Base-by-base conservation (phyloP, 2,329 filamentous ascomycete genomes). In the Claviceps africana region DNA sequence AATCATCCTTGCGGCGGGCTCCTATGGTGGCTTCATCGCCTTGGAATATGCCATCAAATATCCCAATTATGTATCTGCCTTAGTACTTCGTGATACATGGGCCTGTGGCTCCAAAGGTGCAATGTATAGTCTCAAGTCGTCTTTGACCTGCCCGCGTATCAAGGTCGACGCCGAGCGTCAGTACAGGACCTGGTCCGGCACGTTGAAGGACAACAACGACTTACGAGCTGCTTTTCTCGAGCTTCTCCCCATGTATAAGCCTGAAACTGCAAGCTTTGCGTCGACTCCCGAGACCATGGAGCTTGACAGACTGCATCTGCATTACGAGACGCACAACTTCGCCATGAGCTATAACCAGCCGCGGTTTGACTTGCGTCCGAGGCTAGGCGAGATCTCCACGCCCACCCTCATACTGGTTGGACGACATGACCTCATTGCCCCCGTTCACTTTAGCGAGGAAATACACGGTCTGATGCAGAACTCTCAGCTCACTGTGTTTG, bases 1-100 rank as follows among this genome's bases (percentile, higher is more conserved):
- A 2, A 54, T 58, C n/a, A 47, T 59, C 13, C 56, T 62, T 2
- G 59, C 59, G 2, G 60, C 57, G 15, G 57, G 56, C 13, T 61
- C 59, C 2, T 62, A 61, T 31, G 59, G 60, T 9, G 60, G 57
- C 11, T 56, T 55, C 22, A 21, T 62, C 11, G 56, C 58, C 1
- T 39, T 61, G 11, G 54, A 55, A 13, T 61, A 61, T 40, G 59
- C 58, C 47, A 50, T 62, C n/a, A 51, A 47, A 4, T 55, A 57
- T 48, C 57, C 57, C 3, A 46, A 50, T 4, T 54, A 54, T 8
- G 51, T 61, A 9, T 56, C 55, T 5, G 60, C 54, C 4, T 51
- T 62, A 10, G 56, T 60, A 15, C 52, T 62, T 5, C 53, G 57
- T 19, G 57, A 58, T 19, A 56, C 57, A 1, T 61, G 57, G 59